Evolutionary conservation across 495 filamentous ascomycete species (phyloP), one percentile per base, ranked within the genome.

Genomic region (Penicillium simplicissimum): DNA sequence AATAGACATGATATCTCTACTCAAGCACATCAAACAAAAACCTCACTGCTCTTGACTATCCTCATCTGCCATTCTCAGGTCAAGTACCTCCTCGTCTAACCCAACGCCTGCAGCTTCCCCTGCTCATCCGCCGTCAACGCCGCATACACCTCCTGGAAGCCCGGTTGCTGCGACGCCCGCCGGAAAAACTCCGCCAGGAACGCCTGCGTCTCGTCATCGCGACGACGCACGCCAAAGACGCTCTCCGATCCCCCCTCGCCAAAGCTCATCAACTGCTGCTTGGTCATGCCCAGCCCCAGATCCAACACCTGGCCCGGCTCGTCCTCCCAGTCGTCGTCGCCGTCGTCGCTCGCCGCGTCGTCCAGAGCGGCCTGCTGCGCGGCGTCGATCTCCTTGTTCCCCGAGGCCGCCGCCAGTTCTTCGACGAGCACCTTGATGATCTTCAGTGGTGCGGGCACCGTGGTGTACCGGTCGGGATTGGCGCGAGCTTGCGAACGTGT

Each of bases 351-450:
- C 45, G 82, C 82, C 45, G 78, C 81, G 38, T 84, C 82, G 25
- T 83, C 77, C 17, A 85, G 74, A 19, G 83, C 81, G 0, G 80
- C 82, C 0, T 82, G 81, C 1, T 79, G 78, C 0, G 82, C 79
- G 1, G 83, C 84, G 33, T 83, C 81, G 13, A 87, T 84, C 14
- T 81, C 79, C 52, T 74, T 75, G 63, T 65, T 80, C 15, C 89
- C 87, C 4, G 89, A 87, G 79, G 80, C 74, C 0, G 77, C 78
- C 3, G 73, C 79, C 28, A 98, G 84, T 74, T 98, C 95, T 70
- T 96, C 90, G 52, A 97, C 87, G 0, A 98, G 84, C 8, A 98
- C 89, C 79, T 98, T 98, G 75, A 97, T 77, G 69, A 98, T 97
- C 78, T 98, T 98, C 68, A 98, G 79, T 3, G 90, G 87, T 0